Conservation (phyloP, 768 basidiomycete genomes). For the Agaricus subrufescens region DNA sequence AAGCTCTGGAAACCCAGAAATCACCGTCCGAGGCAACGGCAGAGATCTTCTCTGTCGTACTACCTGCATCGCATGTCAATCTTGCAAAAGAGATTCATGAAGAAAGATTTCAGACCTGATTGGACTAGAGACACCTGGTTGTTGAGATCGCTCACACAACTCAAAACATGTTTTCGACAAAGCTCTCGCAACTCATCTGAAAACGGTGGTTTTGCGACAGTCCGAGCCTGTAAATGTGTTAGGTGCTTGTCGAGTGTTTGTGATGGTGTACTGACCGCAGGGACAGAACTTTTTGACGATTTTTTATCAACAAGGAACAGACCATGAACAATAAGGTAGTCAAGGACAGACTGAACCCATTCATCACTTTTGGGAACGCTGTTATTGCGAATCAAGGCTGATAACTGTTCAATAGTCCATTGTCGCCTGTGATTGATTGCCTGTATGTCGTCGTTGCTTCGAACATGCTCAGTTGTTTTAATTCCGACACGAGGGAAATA, state of each 20-base stretch:
- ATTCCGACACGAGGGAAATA: slow-evolving; percentile 1
- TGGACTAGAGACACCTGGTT: slow-evolving; percentile 47
- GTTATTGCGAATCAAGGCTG: slow-evolving; percentile 71
- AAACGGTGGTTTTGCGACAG: slow-evolving; percentile 59
- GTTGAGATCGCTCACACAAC: slow-evolving; percentile 71
- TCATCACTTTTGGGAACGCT: slow-evolving; percentile 75
- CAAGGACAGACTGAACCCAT: slow-evolving; percentile 70
- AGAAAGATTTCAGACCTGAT: slow-evolving; percentile 32
- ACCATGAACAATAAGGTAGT: slow-evolving; percentile 81
- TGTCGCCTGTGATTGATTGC: slow-evolving; percentile 51
- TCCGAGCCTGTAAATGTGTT: slow-evolving; percentile 45
- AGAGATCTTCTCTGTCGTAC: slow-evolving; percentile 48
- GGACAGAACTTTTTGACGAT: slow-evolving; percentile 56
- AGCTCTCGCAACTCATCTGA: slow-evolving; percentile 65
- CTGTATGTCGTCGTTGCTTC: slow-evolving; percentile 42
- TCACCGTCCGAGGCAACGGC: slow-evolving; percentile 68
- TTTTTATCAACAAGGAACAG: slow-evolving; percentile 75
- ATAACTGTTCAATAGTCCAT: slow-evolving; percentile 89
- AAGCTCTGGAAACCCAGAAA: slow-evolving; percentile 72
- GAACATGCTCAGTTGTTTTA: slow-evolving; percentile 6
- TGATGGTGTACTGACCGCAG: slow-evolving; percentile 43
- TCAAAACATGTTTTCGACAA: slow-evolving; percentile 67
- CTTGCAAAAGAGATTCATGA: slow-evolving; percentile 7
- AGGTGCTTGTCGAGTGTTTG: neutral
- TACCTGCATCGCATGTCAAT: slow-evolving; percentile 24